Evolutionary conservation across 2,329 filamentous ascomycete species (phyloP).

Genomic region (Colletotrichum tamarilloi): DNA sequence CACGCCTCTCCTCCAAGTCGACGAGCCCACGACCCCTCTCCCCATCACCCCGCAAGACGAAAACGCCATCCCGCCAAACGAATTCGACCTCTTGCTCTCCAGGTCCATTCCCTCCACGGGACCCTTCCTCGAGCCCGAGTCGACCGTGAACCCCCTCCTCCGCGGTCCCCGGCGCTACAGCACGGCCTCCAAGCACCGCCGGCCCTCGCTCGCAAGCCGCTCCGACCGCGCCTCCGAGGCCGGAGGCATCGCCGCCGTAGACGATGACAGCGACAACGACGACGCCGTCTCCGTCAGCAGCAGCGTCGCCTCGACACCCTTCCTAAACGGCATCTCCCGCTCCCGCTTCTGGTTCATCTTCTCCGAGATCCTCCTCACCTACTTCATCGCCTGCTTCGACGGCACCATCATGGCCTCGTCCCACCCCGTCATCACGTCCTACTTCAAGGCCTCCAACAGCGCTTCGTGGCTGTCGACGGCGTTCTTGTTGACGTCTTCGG

Average conservation of each 20-base stretch:
- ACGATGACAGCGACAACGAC: neutral
- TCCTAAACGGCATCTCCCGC: conserved; percentile 58
- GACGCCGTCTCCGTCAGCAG: conserved; percentile 30
- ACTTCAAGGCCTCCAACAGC: conserved; percentile 81
- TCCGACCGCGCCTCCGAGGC: conserved; percentile 4
- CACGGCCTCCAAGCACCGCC: conserved; percentile 26
- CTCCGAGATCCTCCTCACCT: conserved; percentile 65
- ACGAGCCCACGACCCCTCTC: conserved; percentile 26
- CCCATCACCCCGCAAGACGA: conserved; percentile 35
- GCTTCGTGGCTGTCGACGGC: conserved; percentile 87
- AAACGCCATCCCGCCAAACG: conserved; percentile 46
- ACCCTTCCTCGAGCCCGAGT: conserved; percentile 55
- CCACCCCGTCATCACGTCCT: conserved; percentile 84
- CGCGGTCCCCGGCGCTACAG: conserved; percentile 46
- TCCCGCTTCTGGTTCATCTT: conserved; percentile 73
- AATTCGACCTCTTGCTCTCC: conserved; percentile 51
- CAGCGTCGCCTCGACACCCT: conserved; percentile 41
- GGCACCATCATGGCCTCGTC: conserved; percentile 84
- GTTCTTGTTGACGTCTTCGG: conserved; percentile 81
- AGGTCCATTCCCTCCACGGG: conserved; percentile 50
- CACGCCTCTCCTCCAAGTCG: conserved; percentile 21
- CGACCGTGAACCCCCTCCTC: conserved; percentile 53
- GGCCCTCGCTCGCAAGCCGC: conserved; percentile 22
- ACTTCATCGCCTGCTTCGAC: conserved; percentile 76
- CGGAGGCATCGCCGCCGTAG: neutral